Percentiles rank a stretch among this genome's conserved stretches.
These are phyloP conservation scores for Cryomyces antarcticus DNA, from an alignment of 495 filamentous ascomycete genomes.

Conservation along the genomic window DNA sequence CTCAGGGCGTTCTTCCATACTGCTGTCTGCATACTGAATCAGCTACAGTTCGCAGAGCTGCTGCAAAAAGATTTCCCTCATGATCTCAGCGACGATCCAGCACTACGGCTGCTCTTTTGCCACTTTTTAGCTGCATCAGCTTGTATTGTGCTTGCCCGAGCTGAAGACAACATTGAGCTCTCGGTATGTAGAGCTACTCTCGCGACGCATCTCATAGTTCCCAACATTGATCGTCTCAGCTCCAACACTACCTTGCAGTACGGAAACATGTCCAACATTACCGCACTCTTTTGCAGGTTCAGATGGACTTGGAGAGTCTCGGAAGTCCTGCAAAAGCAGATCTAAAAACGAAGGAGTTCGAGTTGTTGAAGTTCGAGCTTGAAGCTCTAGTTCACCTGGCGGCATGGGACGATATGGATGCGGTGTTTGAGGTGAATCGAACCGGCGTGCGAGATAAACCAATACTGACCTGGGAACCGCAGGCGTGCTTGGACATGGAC, in stretches of 20 bases:
- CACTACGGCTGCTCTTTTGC: slow-evolving; percentile 40
- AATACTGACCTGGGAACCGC: too few relatives aligned
- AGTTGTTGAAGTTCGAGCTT: slow-evolving; percentile 50
- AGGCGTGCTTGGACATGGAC: slow-evolving; percentile 18
- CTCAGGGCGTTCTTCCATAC: too few relatives aligned
- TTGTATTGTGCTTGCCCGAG: slow-evolving; percentile 38
- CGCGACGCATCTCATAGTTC: too few relatives aligned
- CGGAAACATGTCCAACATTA: slow-evolving; percentile 37
- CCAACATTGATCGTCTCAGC: too few relatives aligned
- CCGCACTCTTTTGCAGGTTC: too few relatives aligned
- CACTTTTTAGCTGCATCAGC: slow-evolving; percentile 46
- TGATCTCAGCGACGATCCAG: slow-evolving; percentile 26
- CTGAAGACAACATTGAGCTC: slow-evolving; percentile 37
- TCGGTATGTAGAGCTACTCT: too few relatives aligned
- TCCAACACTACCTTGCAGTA: slow-evolving; percentile 37
- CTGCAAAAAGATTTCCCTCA: slow-evolving; percentile 31
- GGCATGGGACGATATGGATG: slow-evolving; percentile 43
- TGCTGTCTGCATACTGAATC: too few relatives aligned
- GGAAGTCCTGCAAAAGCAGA: not conserved
- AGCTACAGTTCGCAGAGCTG: slow-evolving; percentile 31
- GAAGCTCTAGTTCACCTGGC: slow-evolving; percentile 49
- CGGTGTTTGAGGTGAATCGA: slow-evolving; percentile 40
- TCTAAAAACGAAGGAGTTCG: slow-evolving; percentile 18
- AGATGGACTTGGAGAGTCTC: too few relatives aligned
- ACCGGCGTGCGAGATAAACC: too few relatives aligned